phyloP scores from a whole-genome alignment of 495 filamentous ascomycete genomes.

The Podospora bellae-mahoneyi region DNA sequence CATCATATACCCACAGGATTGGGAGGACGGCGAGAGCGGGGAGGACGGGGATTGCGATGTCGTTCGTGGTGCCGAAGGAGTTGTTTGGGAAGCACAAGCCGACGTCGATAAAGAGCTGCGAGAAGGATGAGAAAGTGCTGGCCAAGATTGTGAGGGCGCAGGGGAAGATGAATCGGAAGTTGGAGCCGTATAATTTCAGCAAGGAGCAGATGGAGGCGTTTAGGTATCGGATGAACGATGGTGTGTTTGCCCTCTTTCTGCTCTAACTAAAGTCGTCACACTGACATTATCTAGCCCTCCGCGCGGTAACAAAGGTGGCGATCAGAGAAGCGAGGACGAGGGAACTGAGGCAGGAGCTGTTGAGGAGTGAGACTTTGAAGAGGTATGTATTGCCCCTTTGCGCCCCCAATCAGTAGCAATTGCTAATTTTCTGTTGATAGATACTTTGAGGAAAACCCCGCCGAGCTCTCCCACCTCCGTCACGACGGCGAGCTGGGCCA shows the following conservation, averaged over 20 bases:
- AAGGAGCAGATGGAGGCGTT: slow-evolving; percentile 91
- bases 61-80: slow-evolving; percentile 79
- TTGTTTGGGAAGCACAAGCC: slow-evolving; percentile 83
- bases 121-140: slow-evolving; percentile 80
- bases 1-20: slow-evolving; percentile 91
- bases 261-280: neutral
- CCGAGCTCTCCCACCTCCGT: slow-evolving; percentile 77
- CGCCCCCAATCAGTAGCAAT: neutral
- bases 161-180: slow-evolving; percentile 65
- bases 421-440: slow-evolving; percentile 15
- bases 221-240: slow-evolving; percentile 91
- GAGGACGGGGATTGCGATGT: slow-evolving; percentile 88
- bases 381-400: slow-evolving; percentile 36
- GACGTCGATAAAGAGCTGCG: slow-evolving; percentile 65
- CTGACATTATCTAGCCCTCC: slow-evolving; percentile 38
- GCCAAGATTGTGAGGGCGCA: slow-evolving; percentile 69
- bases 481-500: slow-evolving; percentile 83
- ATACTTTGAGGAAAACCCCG: slow-evolving; percentile 95
- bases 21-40: slow-evolving; percentile 90
- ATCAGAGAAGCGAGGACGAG: slow-evolving; percentile 84
- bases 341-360: slow-evolving; percentile 82
- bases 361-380: slow-evolving; percentile 90
- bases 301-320: slow-evolving; percentile 75
- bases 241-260: slow-evolving; percentile 1
- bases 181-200: slow-evolving; percentile 90